Evolutionary conservation across 2,329 filamentous ascomycete genomes (phyloP), one percentile per base, ranked within the genome.

Genomic region (Aureobasidium mangrovei): DNA sequence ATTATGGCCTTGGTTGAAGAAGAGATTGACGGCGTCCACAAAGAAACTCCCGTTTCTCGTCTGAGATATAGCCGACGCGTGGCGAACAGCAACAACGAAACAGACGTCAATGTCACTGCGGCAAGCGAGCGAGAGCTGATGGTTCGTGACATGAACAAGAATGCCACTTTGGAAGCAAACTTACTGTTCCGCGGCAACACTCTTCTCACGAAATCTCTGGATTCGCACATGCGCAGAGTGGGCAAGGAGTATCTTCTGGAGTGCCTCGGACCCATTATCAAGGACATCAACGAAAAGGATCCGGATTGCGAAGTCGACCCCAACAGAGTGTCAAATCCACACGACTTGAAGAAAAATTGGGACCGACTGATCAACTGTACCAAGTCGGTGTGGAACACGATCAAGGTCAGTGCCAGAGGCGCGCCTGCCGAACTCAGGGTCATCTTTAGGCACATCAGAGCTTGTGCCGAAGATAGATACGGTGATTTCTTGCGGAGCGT

Each of bases 301-400:
- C 85, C 86, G 0, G 87, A 96, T 62, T 97, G 91, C 68, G 93
- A 98, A 68, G 91, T 98, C 7, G 93, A 98, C 65, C 91, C 93
- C 1, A 89, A 88, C 69, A 84, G 86, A 56, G 76, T 95, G 32
- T 67, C 72, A 36, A 76, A 76, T 12, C 69, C 72, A 7, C 83
- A 90, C 28, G 89, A 95, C 61, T 71, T 95, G 2, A 81, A 88
- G 38, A 82, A 86, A 57, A 93, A 95, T 63, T 96, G 91, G 91
- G 77, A 78, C 56, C 80, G 83, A 41, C 74, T 97, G 29, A 82
- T 91, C 55, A 76, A 80, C 36, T 76, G 89, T 42, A 95, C 90
- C 1, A 88, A 83, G 9, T 85, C 88, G 58, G 78, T 96, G 4
- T 97, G 91, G 91, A 83, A 85, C 55, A 84, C 83, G 36, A 95